Evolutionary conservation across 1,139 yeast species (phyloP), one percentile per base, ranked within the genome.

Genomic region (Meyerozyma elateridarum): DNA sequence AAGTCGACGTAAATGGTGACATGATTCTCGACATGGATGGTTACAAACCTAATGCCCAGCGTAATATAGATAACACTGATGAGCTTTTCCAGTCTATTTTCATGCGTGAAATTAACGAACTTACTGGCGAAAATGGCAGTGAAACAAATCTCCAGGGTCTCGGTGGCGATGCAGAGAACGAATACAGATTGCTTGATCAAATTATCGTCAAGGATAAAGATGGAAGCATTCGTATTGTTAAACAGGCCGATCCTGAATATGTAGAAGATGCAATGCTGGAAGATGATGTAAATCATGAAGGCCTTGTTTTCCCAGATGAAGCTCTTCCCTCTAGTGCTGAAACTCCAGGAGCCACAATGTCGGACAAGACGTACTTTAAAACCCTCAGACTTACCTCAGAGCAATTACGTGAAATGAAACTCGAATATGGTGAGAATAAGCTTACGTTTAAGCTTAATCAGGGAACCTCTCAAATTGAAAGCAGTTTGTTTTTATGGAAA

Each of bases 11-110:
- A 42, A 85, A 87, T 48, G 98, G 98, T 8, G 96, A 89, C 51
- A 71, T 93, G 49, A 76, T 89, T 29, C 64, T 93, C 31, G 99
- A 93, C 59, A 85, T 91, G 81, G 95, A 88, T 47, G 99, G 99
- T 16, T 93, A 93, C 60, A 91, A 89, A 58, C 85, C 95, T 20
- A 85, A 82, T 45, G 80, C 83, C 22, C 69, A 66, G 41, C 76
- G 79, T 42, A 85, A 82, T 50, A 73, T 78, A 29, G 78, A 78
- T 31, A 77, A 73, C 44, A 74, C 87, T 0, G 87, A 80, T 46
- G 80, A 79, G 36, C 65, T 83, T 30, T 76, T 91, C 40, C 79
- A 79, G 45, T 79, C 80, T 45, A 66, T 89, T 30, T 66, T 89
- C 34, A 66, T 76, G 22, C 91, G 85, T 42, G 73, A 68, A 40